Evolutionary conservation across 2,329 filamentous ascomycete genomes (phyloP), one percentile per base, ranked within the genome.

Genomic region (Epichloe scottii): DNA sequence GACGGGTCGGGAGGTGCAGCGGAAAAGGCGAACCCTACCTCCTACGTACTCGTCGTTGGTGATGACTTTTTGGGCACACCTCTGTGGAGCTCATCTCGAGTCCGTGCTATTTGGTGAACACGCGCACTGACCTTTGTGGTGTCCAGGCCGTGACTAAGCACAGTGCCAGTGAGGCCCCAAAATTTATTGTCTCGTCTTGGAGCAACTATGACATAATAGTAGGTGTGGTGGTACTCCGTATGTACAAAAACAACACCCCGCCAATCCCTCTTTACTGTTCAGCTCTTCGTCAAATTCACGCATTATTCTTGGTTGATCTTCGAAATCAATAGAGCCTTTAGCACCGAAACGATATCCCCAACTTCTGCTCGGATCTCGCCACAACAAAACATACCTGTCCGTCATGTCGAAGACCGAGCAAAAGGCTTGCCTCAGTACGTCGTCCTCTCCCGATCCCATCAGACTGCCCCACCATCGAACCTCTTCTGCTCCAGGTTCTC

Each of bases 351-450:
- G 19, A 14, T 2, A 7, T 15, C 33, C 42, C 21, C 17, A 10
- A 5, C 33, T 50, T 43, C 34, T 33, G 23, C 40, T 48, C 26
- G 17, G 12, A 21, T 50, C 43, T 40, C 37, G 42, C 17, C 33
- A 30, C 26, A 38, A 12, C 19, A 17, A 47, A 35, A 46, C 37
- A 21, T 33, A 43, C 15, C 54, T 53, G 53, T 52, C 59, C 64
- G 67, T 60, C 61, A 77, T 76, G 73, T 70, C 74, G 65, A 73
- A 72, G 62, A 73, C 76, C 62, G 74, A 76, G 57, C 77, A 80
- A 51, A 80, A 80, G 66, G 77, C 77, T 62, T 80, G 77, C 68
- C 73, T 81, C 66, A 80, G 76, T 79, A 78, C 66, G 76, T 78
- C 67, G 56, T 62, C 62, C 59, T 57, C 58, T 57, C 63, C 62